Evolutionary conservation across 2,329 filamentous ascomycete species (phyloP), one percentile per base, ranked within the genome.

Genomic region (Monosporascus sp.): DNA sequence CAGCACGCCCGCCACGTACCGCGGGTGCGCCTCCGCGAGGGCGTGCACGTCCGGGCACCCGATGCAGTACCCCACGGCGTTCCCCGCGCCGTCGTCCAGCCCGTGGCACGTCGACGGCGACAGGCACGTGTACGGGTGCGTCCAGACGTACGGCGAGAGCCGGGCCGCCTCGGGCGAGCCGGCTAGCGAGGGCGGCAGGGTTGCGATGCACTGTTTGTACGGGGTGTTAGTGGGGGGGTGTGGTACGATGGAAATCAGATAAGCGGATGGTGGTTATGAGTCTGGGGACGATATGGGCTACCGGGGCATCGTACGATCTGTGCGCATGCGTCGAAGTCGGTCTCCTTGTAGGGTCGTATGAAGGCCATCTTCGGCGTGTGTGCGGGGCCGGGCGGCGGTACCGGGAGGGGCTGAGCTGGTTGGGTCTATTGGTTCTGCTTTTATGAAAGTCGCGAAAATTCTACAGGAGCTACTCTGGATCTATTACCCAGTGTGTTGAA

Each of bases 121-220:
- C 54, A 79, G 73, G 58, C 71, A 66, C 17, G 74, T 77, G 69
- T 74, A 79, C 38, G 72, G 76, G 61, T 78, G 76, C 8, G 75
- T 77, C 77, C 77, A 80, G 61, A 79, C 59, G 65, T 79, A 79
- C 1, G 76, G 76, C 15, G 74, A 69, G 31, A 77, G 67, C 18
- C 66, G 66, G 47, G 58, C 56, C 5, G 69, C 70, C 11, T 60
- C 61, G 37, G 69, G 62, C 28, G 72, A 73, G 18, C 60, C 45
- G 26, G 59, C 38, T n/a, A 78, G 70, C 5, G 70, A 72, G 0
- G 72, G 72, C 3, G 75, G 74, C 18, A 79, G 72, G 35, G 77
- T 79, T 28, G 66, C 72, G 51, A 75, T 73, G 63, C 77, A 79
- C 77, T 78, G 31, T n/a, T 38, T 24, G 17, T 17, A 37, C 54